Conservation (phyloP, 805 yeast genomes). For the Candida arabinofermentans region DNA sequence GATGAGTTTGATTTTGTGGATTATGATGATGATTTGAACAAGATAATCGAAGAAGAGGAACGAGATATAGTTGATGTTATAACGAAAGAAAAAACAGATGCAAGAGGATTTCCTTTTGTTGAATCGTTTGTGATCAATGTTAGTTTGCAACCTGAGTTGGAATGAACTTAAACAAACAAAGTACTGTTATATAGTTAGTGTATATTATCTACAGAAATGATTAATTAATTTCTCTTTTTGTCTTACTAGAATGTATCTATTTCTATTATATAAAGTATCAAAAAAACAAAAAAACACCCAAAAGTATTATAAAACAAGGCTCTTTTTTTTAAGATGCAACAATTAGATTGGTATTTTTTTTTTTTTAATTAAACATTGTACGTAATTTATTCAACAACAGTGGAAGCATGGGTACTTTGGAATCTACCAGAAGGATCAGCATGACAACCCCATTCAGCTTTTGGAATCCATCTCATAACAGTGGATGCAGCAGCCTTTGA, state of each 20-base stretch:
- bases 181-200: too few species aligned
- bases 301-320: background rate
- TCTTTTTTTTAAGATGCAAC: too few species aligned
- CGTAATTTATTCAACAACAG: slow-evolving; percentile 32
- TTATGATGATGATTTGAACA: slow-evolving; percentile 59
- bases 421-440: slow-evolving; percentile 98
- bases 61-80: slow-evolving; percentile 59
- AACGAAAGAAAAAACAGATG: slow-evolving; percentile 61
- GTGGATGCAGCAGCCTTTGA: slow-evolving; percentile 90
- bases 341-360: too few species aligned
- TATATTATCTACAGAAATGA: too few species aligned
- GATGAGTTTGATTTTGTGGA: slow-evolving; percentile 85
- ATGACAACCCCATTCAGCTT: slow-evolving; percentile 99
- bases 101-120: slow-evolving; percentile 60
- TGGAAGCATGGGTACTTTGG: slow-evolving; percentile 83
- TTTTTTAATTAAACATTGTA: background rate
- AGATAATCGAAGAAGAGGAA: slow-evolving; percentile 61
- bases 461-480: slow-evolving; percentile 99
- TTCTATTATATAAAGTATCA: background rate
- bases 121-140: slow-evolving; percentile 53
- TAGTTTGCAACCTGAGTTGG: slow-evolving; percentile 7
- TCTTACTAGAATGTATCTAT: background rate
- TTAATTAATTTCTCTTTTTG: background rate
- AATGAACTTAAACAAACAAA: background rate
- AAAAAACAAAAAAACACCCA: background rate